phyloP scores from a whole-genome alignment of 345 rosid genomes.

The Zanthoxylum bungeanum region DNA sequence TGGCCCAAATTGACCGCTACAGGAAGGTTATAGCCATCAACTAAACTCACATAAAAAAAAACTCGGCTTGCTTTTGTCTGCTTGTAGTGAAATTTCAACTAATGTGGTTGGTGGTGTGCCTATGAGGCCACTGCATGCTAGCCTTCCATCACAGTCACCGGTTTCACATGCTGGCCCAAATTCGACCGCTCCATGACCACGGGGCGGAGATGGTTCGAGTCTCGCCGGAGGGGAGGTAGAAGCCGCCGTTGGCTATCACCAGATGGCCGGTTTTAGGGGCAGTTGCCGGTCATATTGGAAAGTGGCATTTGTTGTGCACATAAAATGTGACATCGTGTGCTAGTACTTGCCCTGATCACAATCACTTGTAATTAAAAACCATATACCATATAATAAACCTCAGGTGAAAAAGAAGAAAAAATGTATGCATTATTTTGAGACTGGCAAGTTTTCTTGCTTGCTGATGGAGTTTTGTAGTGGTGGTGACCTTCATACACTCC shows the following conservation, averaged over 20 bases:
- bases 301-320: slow-evolving; percentile 76
- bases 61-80: slow-evolving; percentile 43
- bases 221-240: slow-evolving; percentile 53
- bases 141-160: slow-evolving; percentile 71
- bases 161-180: slow-evolving; percentile 94
- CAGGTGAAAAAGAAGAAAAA: background rate
- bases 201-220: slow-evolving; percentile 43
- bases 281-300: slow-evolving; percentile 81
- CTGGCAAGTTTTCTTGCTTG: slow-evolving; percentile 78
- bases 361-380: background rate
- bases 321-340: slow-evolving; percentile 50
- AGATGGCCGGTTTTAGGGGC: slow-evolving; percentile 75
- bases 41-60: slow-evolving; percentile 76
- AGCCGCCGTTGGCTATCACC: slow-evolving; percentile 65
- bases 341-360: slow-evolving; percentile 34
- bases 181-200: slow-evolving; percentile 68
- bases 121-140: slow-evolving; percentile 62
- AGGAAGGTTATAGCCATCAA: slow-evolving; percentile 81
- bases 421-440: slow-evolving; percentile 50
- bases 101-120: slow-evolving; percentile 81
- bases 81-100: slow-evolving; percentile 50
- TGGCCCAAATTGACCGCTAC: slow-evolving; percentile 66
- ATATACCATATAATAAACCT: background rate
- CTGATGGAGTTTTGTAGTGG: slow-evolving; percentile 87
- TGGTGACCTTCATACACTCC: slow-evolving; percentile 76